These are phyloP conservation scores for Phyllosticta paracitricarpa DNA, from an alignment of 2,329 filamentous ascomycete genomes.

Conservation along the genomic window DNA sequence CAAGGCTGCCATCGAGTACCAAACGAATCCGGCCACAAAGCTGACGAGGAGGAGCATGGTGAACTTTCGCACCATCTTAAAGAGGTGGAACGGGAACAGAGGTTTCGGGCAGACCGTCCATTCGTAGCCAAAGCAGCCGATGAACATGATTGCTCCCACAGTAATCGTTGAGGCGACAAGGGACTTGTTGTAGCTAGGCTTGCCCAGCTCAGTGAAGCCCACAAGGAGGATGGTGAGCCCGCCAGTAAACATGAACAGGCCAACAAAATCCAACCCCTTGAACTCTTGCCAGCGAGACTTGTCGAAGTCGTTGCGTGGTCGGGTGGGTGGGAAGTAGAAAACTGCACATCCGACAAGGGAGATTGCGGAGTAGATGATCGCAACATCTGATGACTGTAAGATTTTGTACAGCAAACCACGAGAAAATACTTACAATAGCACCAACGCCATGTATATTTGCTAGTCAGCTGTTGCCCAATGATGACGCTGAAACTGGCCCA, in stretches of 20 bases:
- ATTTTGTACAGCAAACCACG: conserved; percentile 30
- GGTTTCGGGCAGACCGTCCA: conserved; percentile 17
- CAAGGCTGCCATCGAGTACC: conserved; percentile 18
- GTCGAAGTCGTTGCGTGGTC: conserved; percentile 23
- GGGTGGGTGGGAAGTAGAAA: conserved; percentile 41
- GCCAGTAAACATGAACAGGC: conserved; percentile 37
- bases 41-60: conserved; percentile 21
- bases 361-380: conserved; percentile 35
- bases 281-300: conserved; percentile 22
- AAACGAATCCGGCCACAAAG: conserved; percentile 22
- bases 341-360: conserved; percentile 32
- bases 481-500: conserved; percentile 32
- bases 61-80: conserved; percentile 19
- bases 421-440: conserved; percentile 8
- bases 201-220: conserved; percentile 37
- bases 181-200: conserved; percentile 19
- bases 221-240: conserved; percentile 38
- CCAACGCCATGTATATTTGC: conserved; percentile 29
- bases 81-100: conserved; percentile 21
- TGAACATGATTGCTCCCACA: conserved; percentile 15
- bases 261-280: conserved; percentile 36
- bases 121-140: conserved; percentile 16
- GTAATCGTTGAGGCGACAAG: conserved; percentile 20
- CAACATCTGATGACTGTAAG: conserved; percentile 25
- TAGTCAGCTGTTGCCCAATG: conserved; percentile 29